Evolutionary conservation across 2,329 filamentous ascomycete species (phyloP), one percentile per base, ranked within the genome.

Genomic region (Cercospora nicotianae): DNA sequence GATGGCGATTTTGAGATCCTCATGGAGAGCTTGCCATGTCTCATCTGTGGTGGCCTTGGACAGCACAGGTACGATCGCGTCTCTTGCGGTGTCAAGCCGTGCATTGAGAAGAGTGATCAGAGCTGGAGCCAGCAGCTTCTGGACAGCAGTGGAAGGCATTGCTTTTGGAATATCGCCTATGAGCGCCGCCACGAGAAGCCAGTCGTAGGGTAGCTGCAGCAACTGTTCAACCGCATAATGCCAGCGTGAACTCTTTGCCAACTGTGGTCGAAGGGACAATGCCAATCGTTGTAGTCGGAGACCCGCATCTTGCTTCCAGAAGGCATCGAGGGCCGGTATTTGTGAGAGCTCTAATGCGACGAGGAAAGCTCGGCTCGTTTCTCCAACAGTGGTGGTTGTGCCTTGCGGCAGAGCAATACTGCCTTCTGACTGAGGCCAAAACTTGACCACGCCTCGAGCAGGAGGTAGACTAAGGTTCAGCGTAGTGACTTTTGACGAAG

Each of bases 391-490:
- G 8, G 69, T 63, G 59, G 83, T 81, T 45, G 78, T 76, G 23
- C 78, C 78, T 42, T 80, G 77, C 10, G 81, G 80, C 18, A 83
- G 69, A 5, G 80, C 80, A 65, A 83, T 77, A 10, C 78, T 74
- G 33, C 79, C 75, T 45, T 81, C 77, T 57, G 79, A 78, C 28
- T 80, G 75, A 10, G 74, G 78, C 77, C 75, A 82, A 42, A 80
- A 77, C 57, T 73, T 78, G 65, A 69, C 77, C 20, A 79, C 78
- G 66, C 76, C 79, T 55, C 77, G 77, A 16, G 79, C 78, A 39
- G 81, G 77, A 23, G 83, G 82, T 18, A 83, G 64, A 16, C 69
- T 71, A 16, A 80, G 61, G 18, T 70, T 73, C 48, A 80, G 75
- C 7, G 71, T 64, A 8, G 67, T 39, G 33, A 18, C 60, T 13